These are phyloP conservation scores for Corchorus olitorius DNA, from an alignment of 345 rosid species.

Conservation along the genomic window DNA sequence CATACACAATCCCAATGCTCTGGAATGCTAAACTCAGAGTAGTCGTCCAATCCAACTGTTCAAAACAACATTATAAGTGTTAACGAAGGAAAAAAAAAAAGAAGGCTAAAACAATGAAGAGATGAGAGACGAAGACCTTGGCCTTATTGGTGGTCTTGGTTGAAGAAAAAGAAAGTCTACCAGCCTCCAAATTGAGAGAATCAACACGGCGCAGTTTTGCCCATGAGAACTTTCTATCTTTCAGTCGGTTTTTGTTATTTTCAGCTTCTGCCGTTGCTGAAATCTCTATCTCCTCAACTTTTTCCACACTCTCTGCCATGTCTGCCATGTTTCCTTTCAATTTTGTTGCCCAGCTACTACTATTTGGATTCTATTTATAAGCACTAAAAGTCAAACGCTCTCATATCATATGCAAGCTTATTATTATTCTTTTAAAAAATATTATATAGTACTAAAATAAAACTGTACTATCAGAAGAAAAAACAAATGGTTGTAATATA, in stretches of 20 bases:
- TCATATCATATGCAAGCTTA: no score
- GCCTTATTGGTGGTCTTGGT: constrained; percentile 18
- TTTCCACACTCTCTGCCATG: constrained; percentile 20
- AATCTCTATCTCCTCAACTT: constrained; percentile 10
- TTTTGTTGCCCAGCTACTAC: no score
- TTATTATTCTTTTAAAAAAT: no score
- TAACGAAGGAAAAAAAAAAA: no score
- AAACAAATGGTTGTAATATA: no score
- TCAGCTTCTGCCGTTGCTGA: constrained; percentile 15
- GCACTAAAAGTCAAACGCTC: no score
- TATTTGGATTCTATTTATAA: no score
- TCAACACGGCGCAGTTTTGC: constrained; percentile 65
- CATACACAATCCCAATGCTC: constrained; percentile 69
- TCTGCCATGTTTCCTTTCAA: not conserved
- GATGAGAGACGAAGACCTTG: constrained; percentile 23
- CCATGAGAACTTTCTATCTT: constrained; percentile 68
- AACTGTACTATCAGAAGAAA: no score
- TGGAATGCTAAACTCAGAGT: constrained; percentile 73
- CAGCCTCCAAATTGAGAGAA: constrained; percentile 78
- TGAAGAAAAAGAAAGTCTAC: constrained; percentile 36
- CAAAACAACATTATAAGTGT: no score
- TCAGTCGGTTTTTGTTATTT: constrained; percentile 14
- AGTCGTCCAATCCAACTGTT: constrained; percentile 47
- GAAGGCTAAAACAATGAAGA: no score
- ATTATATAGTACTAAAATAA: no score